Evolutionary conservation across 129 eudicot genomes (phyloP), one percentile per base, ranked within the genome.

Genomic region (Solidago caesia): DNA sequence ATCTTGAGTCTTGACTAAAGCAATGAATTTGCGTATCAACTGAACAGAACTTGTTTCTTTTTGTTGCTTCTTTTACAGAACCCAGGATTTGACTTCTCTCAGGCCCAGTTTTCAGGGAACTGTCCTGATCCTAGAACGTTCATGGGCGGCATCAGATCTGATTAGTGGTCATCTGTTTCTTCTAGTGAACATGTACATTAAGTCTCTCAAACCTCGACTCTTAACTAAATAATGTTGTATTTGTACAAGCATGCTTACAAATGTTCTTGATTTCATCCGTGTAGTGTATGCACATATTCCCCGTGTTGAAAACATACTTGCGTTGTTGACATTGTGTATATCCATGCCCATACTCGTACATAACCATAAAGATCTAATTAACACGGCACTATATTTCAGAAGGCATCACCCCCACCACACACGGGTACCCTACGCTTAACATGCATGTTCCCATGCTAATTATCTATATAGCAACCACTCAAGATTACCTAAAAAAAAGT

Each of bases 71-170:
- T 52, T 81, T 52, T 14, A 85, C 98, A 92, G 98, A 92, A 92
- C 83, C 98, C 98, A 46, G 96, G 98, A 63, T 92, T 92, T 53
- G 96, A 92, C 79, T 92, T 92, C 74, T 92, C 94, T 68, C 98
- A 92, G 64, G 98, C 98, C 8, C 96, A 92, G 75, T 92, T 92
- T 79, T 76, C 84, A 5, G 98, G 98, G 21, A 86, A 79, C 82
- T 89, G 96, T 80, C 98, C 98, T 60, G 98, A 92, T 78, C 98
- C 98, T 43, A 87, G 88, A 85, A 92, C 98, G 44, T 92, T 92
- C 83, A 89, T 92, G 98, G 96, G 98, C 6, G 98, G 98, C 63
- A 86, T 92, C 63, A 83, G 80, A 77, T 73, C 90, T 45, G 90
- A 86, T 57, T 86, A 76, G 81, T 43, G 27, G 42, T 57, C 75